Evolutionary conservation across 2,329 filamentous ascomycete species (phyloP).

Genomic region (Lachnum nothofagi): DNA sequence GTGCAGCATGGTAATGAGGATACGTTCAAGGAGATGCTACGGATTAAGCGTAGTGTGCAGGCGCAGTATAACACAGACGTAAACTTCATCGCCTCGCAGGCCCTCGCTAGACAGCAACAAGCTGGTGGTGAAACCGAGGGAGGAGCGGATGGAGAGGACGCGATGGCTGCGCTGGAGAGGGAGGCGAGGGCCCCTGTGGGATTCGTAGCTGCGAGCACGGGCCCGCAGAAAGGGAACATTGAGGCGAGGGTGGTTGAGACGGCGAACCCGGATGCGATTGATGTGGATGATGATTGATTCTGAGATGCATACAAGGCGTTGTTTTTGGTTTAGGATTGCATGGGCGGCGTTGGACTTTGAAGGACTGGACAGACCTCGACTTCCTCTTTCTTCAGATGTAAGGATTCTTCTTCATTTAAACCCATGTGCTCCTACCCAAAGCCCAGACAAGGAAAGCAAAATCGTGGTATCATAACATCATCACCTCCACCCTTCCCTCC

Average conservation of each 20-base stretch:
- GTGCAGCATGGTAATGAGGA: constrained; percentile 98
- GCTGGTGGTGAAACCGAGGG: constrained; percentile 37
- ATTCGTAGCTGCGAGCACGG: constrained; percentile 82
- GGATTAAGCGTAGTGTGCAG: constrained; percentile 94
- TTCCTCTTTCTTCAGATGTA: too few relatives aligned
- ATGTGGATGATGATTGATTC: constrained; percentile 54
- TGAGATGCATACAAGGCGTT: neutral
- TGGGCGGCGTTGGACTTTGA: neutral
- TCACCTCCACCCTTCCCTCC: constrained; percentile 8
- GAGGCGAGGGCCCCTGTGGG: constrained; percentile 84
- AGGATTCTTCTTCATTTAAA: too few relatives aligned
- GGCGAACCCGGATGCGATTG: constrained; percentile 79
- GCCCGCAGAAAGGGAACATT: constrained; percentile 57
- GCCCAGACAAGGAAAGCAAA: too few relatives aligned
- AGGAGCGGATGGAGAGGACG: constrained; percentile 56
- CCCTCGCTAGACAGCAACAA: constrained; percentile 72
- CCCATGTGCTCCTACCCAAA: too few relatives aligned
- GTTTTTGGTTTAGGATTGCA: neutral
- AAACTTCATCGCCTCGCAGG: constrained; percentile 96
- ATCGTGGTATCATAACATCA: too few relatives aligned
- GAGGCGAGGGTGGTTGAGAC: constrained; percentile 38
- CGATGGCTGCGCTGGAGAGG: constrained; percentile 83
- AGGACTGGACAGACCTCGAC: too few relatives aligned
- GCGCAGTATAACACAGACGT: constrained; percentile 98
- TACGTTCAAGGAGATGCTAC: constrained; percentile 98